Conservation (phyloP, 2,329 filamentous ascomycete genomes). For the Pseudogymnoascus verrucosus region DNA sequence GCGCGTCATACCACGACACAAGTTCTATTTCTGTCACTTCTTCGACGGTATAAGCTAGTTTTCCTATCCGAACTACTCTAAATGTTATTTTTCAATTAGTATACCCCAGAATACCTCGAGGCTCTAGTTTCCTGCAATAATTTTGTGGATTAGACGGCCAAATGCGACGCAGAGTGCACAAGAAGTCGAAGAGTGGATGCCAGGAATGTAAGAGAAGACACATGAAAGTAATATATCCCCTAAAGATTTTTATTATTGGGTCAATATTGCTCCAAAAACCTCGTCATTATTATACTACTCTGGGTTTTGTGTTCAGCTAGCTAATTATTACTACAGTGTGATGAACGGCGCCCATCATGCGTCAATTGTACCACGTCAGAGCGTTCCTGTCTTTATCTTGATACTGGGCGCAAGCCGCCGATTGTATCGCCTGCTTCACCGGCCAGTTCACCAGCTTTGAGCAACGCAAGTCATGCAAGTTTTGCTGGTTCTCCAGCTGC, state of each 20-base stretch:
- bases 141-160: neutral
- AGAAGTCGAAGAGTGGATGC: slow-evolving; percentile 33
- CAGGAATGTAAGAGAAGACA: slow-evolving; percentile 32
- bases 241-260: neutral
- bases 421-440: neutral
- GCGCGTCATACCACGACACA: neutral
- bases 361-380: slow-evolving; percentile 25
- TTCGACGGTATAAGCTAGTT: neutral
- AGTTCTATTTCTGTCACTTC: neutral
- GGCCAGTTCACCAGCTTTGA: neutral
- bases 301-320: neutral
- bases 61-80: neutral
- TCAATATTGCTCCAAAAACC: neutral
- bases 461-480: neutral
- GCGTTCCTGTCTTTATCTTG: slow-evolving; percentile 15
- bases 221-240: slow-evolving; percentile 27
- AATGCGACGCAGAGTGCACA: slow-evolving; percentile 26
- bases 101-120: neutral
- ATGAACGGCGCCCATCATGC: slow-evolving; percentile 28
- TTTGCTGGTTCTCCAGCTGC: neutral
- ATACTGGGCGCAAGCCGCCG: neutral
- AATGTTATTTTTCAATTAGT: neutral
- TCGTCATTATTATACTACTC: neutral
- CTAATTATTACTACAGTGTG: slow-evolving; percentile 22
- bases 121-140: neutral